Evolutionary conservation across 805 yeast genomes (phyloP).

Genomic region (Kurtzmaniella cleridarum): DNA sequence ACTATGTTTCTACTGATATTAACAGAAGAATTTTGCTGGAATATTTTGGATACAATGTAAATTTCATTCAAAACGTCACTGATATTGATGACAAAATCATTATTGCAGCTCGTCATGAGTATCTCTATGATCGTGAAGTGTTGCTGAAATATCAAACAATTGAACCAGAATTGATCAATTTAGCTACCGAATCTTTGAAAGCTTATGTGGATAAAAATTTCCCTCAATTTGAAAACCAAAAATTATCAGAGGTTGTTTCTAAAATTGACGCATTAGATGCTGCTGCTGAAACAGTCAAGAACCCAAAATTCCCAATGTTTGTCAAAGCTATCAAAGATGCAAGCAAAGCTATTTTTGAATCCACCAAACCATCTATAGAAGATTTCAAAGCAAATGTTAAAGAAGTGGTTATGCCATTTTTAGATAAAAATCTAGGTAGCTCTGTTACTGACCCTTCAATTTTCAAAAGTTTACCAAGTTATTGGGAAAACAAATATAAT

Average conservation of each 20-base stretch:
- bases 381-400: constrained; percentile 50
- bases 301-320: constrained; percentile 89
- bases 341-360: constrained; percentile 34
- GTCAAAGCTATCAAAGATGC: constrained; percentile 57
- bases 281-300: constrained; percentile 29
- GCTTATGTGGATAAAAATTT: constrained; percentile 52
- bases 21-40: constrained; percentile 84
- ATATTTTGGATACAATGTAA: constrained; percentile 85
- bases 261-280: constrained; percentile 45
- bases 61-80: constrained; percentile 94
- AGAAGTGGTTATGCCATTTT: constrained; percentile 66
- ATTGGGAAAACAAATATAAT: constrained; percentile 83
- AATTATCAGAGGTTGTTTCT: constrained; percentile 48
- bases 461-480: constrained; percentile 76
- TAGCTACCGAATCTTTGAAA: constrained; percentile 40
- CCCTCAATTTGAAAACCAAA: constrained; percentile 33
- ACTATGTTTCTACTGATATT: constrained; percentile 91
- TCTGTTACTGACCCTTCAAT: constrained; percentile 79
- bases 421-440: constrained; percentile 71
- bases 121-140: constrained; percentile 62
- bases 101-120: constrained; percentile 86
- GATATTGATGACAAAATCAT: constrained; percentile 98
- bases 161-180: constrained; percentile 29
- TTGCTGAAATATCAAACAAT: constrained; percentile 21
- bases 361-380: constrained; percentile 17